phyloP scores from a whole-genome alignment of 2,329 filamentous ascomycete genomes.

The Kalaharituber pfeilii region DNA sequence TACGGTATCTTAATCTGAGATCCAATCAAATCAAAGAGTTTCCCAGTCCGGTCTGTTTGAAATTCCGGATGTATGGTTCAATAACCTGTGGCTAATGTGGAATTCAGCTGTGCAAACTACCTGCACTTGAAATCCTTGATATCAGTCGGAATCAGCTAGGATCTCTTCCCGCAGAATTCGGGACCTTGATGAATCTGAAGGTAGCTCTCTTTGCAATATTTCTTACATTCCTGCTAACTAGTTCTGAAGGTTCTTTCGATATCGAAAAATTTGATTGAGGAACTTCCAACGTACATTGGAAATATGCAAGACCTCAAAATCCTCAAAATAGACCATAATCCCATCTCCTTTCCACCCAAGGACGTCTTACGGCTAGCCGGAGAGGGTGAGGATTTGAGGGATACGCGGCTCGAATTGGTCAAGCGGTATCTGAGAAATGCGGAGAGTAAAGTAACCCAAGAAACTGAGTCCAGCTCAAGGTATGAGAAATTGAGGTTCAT shows the following conservation, averaged over 20 bases:
- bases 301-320: slow-evolving; percentile 23
- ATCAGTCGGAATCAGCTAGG: slow-evolving; percentile 22
- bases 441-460: slow-evolving; percentile 9
- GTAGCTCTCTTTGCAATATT: slow-evolving; percentile 5
- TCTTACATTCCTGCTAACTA: slow-evolving; percentile 5
- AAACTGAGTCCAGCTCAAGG: slow-evolving; percentile 20
- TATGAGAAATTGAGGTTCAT: slow-evolving; percentile 4
- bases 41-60: slow-evolving; percentile 16
- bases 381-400: slow-evolving; percentile 17
- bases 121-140: slow-evolving; percentile 22
- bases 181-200: slow-evolving; percentile 20
- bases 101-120: slow-evolving; percentile 19
- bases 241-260: slow-evolving; percentile 19
- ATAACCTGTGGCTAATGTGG: background rate
- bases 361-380: slow-evolving; percentile 18
- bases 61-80: background rate
- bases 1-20: slow-evolving; percentile 22
- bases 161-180: slow-evolving; percentile 20
- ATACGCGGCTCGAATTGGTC: slow-evolving; percentile 20
- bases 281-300: slow-evolving; percentile 21
- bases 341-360: slow-evolving; percentile 17
- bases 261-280: slow-evolving; percentile 22
- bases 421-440: slow-evolving; percentile 19
- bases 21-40: slow-evolving; percentile 23
- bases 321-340: slow-evolving; percentile 22